phyloP scores from a whole-genome alignment of 1,284 basidiomycete genomes.

The Sporisorium sorghi region DNA sequence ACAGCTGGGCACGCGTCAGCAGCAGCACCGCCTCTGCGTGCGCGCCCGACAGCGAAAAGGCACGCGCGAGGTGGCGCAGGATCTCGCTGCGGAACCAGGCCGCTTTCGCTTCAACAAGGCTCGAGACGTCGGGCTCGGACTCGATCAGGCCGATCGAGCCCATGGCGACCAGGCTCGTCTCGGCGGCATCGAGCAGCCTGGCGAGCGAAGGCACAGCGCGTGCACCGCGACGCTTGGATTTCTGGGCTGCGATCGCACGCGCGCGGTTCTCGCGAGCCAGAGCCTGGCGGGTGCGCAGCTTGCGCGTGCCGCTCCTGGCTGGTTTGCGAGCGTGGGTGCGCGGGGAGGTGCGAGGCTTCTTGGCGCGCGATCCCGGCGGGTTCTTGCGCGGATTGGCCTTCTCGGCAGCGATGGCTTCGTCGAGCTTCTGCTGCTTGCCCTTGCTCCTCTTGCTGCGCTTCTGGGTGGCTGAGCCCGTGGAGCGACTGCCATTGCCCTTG shows the following conservation, averaged over 20 bases:
- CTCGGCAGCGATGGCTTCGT: slow-evolving; percentile 22
- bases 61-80: slow-evolving; percentile 59
- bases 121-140: slow-evolving; percentile 65
- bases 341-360: slow-evolving; percentile 26
- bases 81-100: slow-evolving; percentile 65
- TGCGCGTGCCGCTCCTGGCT: slow-evolving; percentile 57
- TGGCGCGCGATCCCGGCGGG: slow-evolving; percentile 45
- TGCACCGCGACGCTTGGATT: slow-evolving; percentile 54
- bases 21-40: slow-evolving; percentile 61
- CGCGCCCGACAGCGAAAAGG: slow-evolving; percentile 54
- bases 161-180: slow-evolving; percentile 59
- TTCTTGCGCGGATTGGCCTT: slow-evolving; percentile 38
- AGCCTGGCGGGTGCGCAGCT: slow-evolving; percentile 37
- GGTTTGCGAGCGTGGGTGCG: slow-evolving; percentile 37
- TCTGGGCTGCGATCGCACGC: slow-evolving; percentile 39
- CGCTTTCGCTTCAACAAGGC: slow-evolving; percentile 65
- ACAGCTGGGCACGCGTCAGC: slow-evolving; percentile 60
- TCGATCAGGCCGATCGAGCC: slow-evolving; percentile 63
- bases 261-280: slow-evolving; percentile 43
- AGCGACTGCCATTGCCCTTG: slow-evolving; percentile 17
- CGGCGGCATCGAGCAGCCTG: slow-evolving; percentile 62
- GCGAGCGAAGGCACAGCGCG: slow-evolving; percentile 65
- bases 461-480: slow-evolving; percentile 11
- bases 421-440: slow-evolving; percentile 40
- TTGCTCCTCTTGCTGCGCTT: slow-evolving; percentile 38